phyloP scores from a whole-genome alignment of 805 yeast genomes.

The Komagataella ulmi region DNA sequence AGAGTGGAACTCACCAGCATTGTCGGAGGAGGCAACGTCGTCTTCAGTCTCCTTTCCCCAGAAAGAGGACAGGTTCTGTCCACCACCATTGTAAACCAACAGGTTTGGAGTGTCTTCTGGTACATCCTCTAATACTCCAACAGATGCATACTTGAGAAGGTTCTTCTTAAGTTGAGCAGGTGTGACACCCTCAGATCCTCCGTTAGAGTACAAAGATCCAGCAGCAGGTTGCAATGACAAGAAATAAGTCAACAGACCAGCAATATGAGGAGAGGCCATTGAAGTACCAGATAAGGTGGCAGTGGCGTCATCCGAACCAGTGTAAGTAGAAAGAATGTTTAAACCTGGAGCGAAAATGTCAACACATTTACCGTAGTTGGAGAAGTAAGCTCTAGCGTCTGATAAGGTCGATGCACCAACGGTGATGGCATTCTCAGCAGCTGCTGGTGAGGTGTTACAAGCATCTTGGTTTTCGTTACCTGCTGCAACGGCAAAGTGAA shows the following conservation, averaged over 20 bases:
- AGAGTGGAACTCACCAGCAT: background rate
- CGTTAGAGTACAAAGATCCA: conserved; percentile 44
- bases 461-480: conserved; percentile 93
- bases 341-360: conserved; percentile 96
- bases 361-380: conserved; percentile 92
- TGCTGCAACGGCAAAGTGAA: conserved; percentile 92
- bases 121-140: conserved; percentile 31
- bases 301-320: conserved; percentile 63
- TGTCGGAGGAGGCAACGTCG: background rate
- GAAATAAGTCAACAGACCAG: conserved; percentile 84
- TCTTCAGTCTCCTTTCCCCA: conserved; percentile 24
- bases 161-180: conserved; percentile 71
- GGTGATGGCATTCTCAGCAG: conserved; percentile 72
- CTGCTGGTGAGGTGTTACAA: conserved; percentile 85
- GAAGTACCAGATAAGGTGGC: conserved; percentile 90
- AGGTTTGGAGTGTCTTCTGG: conserved; percentile 67
- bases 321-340: conserved; percentile 72
- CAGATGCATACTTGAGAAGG: conserved; percentile 55
- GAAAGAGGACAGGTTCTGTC: conserved; percentile 53
- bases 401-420: conserved; percentile 91
- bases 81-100: conserved; percentile 74
- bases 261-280: conserved; percentile 96
- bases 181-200: conserved; percentile 38
- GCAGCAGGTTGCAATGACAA: conserved; percentile 73
- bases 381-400: conserved; percentile 88